Percentiles rank a stretch among this genome's conserved stretches.
phyloP scores from a whole-genome alignment of 108 stramenopile species.

The Cylindrotheca fusiformis region DNA sequence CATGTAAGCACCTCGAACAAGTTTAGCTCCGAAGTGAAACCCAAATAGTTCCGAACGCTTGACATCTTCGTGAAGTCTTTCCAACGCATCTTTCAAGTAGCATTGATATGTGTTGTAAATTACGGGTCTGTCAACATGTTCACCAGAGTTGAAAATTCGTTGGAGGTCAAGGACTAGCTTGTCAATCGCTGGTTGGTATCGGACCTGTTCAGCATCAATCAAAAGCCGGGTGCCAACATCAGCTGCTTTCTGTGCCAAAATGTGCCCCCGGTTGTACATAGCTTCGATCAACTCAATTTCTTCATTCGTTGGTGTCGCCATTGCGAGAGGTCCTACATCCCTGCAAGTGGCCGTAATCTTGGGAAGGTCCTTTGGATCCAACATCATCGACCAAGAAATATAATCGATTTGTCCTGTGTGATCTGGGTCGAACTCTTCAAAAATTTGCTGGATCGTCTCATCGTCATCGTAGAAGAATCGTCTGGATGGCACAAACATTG shows the following conservation, averaged over 20 bases:
- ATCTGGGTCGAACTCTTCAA: constrained; percentile 60
- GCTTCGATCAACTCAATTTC: constrained; percentile 75
- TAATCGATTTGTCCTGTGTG: constrained; percentile 68
- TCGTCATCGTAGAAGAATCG: constrained; percentile 37
- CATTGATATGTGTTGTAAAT: constrained; percentile 95
- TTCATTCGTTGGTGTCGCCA: constrained; percentile 75
- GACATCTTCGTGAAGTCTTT: constrained; percentile 75
- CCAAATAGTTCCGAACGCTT: constrained; percentile 72
- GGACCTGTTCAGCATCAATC: constrained; percentile 96
- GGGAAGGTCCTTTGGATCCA: constrained; percentile 53
- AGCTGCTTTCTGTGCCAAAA: constrained; percentile 74
- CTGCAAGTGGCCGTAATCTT: constrained; percentile 47
- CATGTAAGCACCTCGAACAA: constrained; percentile 99
- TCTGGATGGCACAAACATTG: constrained; percentile 5
- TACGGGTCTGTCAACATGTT: constrained; percentile 45
- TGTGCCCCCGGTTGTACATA: constrained; percentile 64
- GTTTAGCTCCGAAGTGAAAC: constrained; percentile 90
- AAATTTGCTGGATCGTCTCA: constrained; percentile 36
- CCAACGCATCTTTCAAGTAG: constrained; percentile 83
- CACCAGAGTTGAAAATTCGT: constrained; percentile 62
- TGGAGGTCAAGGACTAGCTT: constrained; percentile 75
- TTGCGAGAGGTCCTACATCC: constrained; percentile 63
- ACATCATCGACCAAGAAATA: constrained; percentile 71
- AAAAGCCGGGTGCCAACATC: constrained; percentile 73
- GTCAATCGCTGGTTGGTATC: constrained; percentile 98